Percentiles rank a stretch among this genome's conserved stretches.
Evolutionary conservation across 2,329 filamentous ascomycete species (phyloP).

Genomic region (Phaeosphaeriaceae sp.): DNA sequence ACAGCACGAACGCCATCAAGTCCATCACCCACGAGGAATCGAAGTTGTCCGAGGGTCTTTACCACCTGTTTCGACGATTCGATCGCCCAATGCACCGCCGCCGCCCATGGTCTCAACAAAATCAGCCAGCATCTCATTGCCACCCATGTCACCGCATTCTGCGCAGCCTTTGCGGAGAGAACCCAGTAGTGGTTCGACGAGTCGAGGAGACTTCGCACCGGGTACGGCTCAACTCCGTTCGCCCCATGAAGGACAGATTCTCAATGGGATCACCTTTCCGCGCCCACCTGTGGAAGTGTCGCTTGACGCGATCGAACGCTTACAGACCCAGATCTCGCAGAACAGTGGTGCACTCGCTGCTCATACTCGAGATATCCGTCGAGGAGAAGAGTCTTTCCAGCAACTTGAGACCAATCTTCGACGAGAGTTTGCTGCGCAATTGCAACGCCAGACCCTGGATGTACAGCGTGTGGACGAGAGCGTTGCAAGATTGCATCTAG

Average conservation of each 20-base stretch:
- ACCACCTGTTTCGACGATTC: conserved; percentile 22
- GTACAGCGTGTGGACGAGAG: conserved; percentile 51
- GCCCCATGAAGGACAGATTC: conserved; percentile 20
- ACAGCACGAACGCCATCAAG: conserved; percentile 22
- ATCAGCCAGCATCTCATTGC: conserved; percentile 20
- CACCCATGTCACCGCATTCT: conserved; percentile 21
- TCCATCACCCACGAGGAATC: conserved; percentile 24
- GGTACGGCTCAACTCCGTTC: conserved; percentile 16
- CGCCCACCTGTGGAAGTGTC: conserved; percentile 36
- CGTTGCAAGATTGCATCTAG: conserved; percentile 49
- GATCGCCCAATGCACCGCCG: conserved; percentile 22
- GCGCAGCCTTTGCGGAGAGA: conserved; percentile 21
- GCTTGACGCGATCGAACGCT: conserved; percentile 51
- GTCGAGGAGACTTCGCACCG: conserved; percentile 24
- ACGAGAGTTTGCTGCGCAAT: conserved; percentile 42
- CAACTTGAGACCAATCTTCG: conserved; percentile 48
- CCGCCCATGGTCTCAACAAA: conserved; percentile 21
- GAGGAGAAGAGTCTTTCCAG: conserved; percentile 33
- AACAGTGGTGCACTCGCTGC: conserved; percentile 49
- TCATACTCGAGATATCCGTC: conserved; percentile 41
- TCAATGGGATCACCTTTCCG: conserved; percentile 40
- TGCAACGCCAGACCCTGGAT: conserved; percentile 36
- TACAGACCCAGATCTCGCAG: conserved; percentile 58
- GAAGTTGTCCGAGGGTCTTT: conserved; percentile 27
- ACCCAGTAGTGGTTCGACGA: conserved; percentile 15